Evolutionary conservation across 2,329 filamentous ascomycete species (phyloP).

Genomic region (Penicillium sp.): DNA sequence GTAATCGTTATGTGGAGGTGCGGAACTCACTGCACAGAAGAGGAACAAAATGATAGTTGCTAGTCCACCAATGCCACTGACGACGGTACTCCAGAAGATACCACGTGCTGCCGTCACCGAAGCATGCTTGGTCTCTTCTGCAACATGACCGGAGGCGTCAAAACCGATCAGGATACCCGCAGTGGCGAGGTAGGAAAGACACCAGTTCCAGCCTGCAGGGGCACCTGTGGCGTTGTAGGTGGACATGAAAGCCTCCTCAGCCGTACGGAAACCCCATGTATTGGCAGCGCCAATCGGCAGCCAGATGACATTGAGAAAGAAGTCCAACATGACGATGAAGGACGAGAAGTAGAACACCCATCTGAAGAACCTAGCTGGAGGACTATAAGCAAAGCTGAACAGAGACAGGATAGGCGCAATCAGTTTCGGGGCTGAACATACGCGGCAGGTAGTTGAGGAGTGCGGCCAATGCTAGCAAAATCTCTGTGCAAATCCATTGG

Average conservation of each 20-base stretch:
- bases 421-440: too few relatives aligned
- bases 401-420: too few relatives aligned
- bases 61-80: slow-evolving; percentile 49
- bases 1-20: too few relatives aligned
- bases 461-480: slow-evolving; percentile 43
- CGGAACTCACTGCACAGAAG: slow-evolving; percentile 45
- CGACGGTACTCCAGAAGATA: slow-evolving; percentile 54
- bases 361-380: too few relatives aligned
- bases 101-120: slow-evolving; percentile 48
- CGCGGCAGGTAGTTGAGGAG: slow-evolving; percentile 47
- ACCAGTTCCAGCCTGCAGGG: slow-evolving; percentile 55
- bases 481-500: slow-evolving; percentile 52
- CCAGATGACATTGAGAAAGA: slow-evolving; percentile 54
- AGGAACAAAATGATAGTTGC: slow-evolving; percentile 51
- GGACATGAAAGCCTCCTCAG: slow-evolving; percentile 52
- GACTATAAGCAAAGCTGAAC: too few relatives aligned
- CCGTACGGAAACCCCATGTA: slow-evolving; percentile 50
- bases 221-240: slow-evolving; percentile 52
- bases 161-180: slow-evolving; percentile 54
- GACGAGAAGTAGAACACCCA: slow-evolving; percentile 45
- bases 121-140: slow-evolving; percentile 54
- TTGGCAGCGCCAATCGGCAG: slow-evolving; percentile 48
- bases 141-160: slow-evolving; percentile 53
- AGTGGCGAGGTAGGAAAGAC: slow-evolving; percentile 53
- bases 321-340: slow-evolving; percentile 48